Evolutionary conservation across 768 basidiomycete species (phyloP).

Genomic region (Leccinum longicurvipes): DNA sequence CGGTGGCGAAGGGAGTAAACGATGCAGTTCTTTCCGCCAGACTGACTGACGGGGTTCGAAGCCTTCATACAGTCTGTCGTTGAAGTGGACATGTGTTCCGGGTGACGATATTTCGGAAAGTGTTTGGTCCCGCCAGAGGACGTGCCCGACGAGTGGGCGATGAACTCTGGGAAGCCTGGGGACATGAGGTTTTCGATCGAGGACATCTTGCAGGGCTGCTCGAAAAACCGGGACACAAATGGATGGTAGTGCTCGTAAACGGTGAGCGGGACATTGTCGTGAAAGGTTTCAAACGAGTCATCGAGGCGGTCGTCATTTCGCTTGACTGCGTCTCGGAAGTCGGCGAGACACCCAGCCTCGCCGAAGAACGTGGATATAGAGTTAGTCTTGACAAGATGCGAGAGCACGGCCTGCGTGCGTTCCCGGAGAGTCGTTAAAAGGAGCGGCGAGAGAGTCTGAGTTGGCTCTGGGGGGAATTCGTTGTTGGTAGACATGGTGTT

Average conservation of each 20-base stretch:
- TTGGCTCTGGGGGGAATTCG: conserved; percentile 15
- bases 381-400: conserved; percentile 21
- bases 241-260: conserved; percentile 18
- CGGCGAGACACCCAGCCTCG: conserved; percentile 11
- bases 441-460: conserved; percentile 9
- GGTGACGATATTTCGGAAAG: conserved; percentile 21
- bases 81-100: conserved; percentile 17
- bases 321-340: conserved; percentile 10
- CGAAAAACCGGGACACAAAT: conserved; percentile 19
- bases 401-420: conserved; percentile 21
- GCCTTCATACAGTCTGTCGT: conserved; percentile 11
- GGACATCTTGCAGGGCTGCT: conserved; percentile 16
- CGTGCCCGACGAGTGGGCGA: conserved; percentile 21
- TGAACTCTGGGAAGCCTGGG: conserved; percentile 19
- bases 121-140: conserved; percentile 14
- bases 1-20: conserved; percentile 20
- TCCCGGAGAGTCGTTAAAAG: conserved; percentile 16
- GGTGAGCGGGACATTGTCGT: conserved; percentile 15
- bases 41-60: conserved; percentile 5
- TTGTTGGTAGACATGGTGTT: conserved; percentile 8
- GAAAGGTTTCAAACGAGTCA: conserved; percentile 7
- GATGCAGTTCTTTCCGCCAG: conserved; percentile 18
- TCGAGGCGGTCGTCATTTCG: background rate
- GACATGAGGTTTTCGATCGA: conserved; percentile 23
- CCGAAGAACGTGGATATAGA: conserved; percentile 17